Conservation (phyloP, 2,329 filamentous ascomycete species). For the Arthroderma uncinatum region DNA sequence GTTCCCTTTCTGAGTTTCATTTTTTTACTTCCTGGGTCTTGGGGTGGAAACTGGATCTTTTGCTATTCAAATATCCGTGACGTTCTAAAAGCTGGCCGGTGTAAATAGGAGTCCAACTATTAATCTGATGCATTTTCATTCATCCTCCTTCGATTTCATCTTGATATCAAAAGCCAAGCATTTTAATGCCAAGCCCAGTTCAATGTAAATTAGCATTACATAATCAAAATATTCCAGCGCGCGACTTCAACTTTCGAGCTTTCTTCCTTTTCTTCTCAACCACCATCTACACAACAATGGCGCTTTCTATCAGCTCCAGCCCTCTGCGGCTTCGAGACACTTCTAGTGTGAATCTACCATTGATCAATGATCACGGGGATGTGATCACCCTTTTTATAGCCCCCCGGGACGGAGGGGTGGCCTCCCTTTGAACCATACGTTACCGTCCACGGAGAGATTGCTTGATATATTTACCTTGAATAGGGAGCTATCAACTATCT, state of each 20-base stretch:
- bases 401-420: slow-evolving; percentile 27
- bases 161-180: background rate
- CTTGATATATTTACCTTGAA: background rate
- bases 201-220: background rate
- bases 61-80: background rate
- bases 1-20: background rate
- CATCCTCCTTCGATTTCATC: background rate
- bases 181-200: background rate
- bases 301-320: slow-evolving; percentile 7
- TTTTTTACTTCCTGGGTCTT: background rate
- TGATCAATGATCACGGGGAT: slow-evolving; percentile 11
- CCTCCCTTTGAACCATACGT: slow-evolving; percentile 14
- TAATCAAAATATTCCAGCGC: background rate
- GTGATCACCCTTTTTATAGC: slow-evolving; percentile 15
- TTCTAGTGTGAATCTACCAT: slow-evolving; percentile 2
- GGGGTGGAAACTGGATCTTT: background rate
- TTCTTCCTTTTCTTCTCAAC: background rate
- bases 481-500: background rate
- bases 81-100: background rate
- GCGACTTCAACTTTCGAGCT: background rate
- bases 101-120: slow-evolving; percentile 2
- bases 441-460: background rate
- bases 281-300: slow-evolving; percentile 11
- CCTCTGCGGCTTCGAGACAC: slow-evolving; percentile 7
- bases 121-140: background rate